Percentiles rank a stretch among this genome's conserved stretches.
phyloP scores from a whole-genome alignment of 345 rosid species.

The Raphanus sativus region DNA sequence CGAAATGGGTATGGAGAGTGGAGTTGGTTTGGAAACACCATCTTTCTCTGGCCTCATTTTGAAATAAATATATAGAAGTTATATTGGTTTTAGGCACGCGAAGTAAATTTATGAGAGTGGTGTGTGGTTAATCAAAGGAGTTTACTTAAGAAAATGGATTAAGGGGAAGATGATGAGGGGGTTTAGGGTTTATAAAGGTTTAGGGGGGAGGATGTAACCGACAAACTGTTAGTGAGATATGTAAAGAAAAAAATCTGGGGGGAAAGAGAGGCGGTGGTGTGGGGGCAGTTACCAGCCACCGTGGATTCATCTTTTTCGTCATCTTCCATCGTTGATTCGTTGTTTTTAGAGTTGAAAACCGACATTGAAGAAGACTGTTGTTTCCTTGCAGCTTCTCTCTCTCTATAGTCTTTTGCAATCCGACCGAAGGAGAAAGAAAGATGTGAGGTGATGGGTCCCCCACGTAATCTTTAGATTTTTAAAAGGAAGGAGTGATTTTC shows the following conservation, averaged over 20 bases:
- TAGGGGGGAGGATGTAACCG: slow-evolving; percentile 40
- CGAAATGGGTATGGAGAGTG: slow-evolving; percentile 21
- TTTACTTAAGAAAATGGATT: neutral
- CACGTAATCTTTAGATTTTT: slow-evolving; percentile 26
- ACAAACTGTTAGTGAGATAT: slow-evolving; percentile 43
- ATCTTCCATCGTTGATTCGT: slow-evolving; percentile 16
- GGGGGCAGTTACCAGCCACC: slow-evolving; percentile 30
- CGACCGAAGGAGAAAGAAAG: neutral
- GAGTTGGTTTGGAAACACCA: slow-evolving; percentile 32
- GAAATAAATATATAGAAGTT: neutral
- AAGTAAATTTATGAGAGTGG: neutral
- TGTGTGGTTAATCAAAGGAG: neutral
- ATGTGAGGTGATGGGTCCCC: slow-evolving; percentile 14
- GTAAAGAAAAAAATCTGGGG: slow-evolving; percentile 36
- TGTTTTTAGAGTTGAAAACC: neutral
- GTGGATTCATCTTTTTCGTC: slow-evolving; percentile 22
- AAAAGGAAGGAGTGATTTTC: slow-evolving; percentile 13
- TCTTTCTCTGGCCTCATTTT: slow-evolving; percentile 45
- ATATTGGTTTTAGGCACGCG: neutral
- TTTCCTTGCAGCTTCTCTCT: slow-evolving; percentile 2
- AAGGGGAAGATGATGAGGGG: neutral
- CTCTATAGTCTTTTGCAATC: neutral
- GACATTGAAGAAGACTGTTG: slow-evolving; percentile 19
- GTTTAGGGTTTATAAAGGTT: slow-evolving; percentile 30
- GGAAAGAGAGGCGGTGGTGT: slow-evolving; percentile 49